These are phyloP conservation scores for Hevea brasiliensis DNA, from an alignment of 345 rosid genomes.

Conservation along the genomic window DNA sequence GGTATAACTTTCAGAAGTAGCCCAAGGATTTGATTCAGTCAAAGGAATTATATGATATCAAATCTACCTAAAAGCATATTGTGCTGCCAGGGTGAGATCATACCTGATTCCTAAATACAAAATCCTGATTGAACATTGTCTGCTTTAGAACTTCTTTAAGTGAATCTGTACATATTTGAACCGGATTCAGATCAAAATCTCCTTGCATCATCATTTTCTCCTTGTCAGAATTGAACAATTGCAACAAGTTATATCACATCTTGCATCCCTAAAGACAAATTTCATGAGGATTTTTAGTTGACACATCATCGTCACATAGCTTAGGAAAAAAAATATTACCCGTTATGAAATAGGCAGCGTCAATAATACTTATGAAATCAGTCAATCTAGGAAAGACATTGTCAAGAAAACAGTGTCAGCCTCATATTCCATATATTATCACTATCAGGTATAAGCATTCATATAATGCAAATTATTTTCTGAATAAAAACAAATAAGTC, in stretches of 20 bases:
- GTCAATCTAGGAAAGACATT: conserved; percentile 4
- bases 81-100: neutral
- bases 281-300: conserved; percentile 3
- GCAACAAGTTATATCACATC: conserved; percentile 19
- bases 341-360: conserved; percentile 5
- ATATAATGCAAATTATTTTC: neutral
- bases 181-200: conserved; percentile 37
- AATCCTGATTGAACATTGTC: conserved; percentile 48
- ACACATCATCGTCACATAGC: conserved; percentile 9
- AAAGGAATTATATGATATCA: conserved; percentile 1
- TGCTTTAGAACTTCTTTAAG: conserved; percentile 34
- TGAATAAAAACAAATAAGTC: neutral
- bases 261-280: conserved; percentile 12
- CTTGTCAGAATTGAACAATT: conserved; percentile 13
- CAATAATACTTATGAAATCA: neutral
- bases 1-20: neutral
- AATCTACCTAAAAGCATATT: neutral
- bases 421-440: no score
- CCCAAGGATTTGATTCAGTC: neutral
- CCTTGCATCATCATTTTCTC: conserved; percentile 33
- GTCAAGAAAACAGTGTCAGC: no score
- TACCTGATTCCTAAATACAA: conserved; percentile 48
- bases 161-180: conserved; percentile 25
- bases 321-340: neutral
- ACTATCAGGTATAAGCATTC: neutral